Conservation (phyloP, 352 stramenopile species). For the Phytophthora colocasiae region DNA sequence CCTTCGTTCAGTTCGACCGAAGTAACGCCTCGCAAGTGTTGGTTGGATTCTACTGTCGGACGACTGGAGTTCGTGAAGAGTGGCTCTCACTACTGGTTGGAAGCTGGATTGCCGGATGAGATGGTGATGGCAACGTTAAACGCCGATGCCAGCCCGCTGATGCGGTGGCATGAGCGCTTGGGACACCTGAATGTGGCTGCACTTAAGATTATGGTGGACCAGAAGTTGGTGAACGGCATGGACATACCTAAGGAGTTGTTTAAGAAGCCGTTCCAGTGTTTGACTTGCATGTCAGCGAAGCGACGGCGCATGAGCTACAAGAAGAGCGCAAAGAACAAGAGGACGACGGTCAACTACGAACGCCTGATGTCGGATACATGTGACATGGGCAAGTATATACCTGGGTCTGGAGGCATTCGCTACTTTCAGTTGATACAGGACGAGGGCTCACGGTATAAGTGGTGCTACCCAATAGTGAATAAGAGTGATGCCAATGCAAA, state of each 20-base stretch:
- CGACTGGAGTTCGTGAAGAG: neutral
- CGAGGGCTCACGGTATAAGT: too few species aligned
- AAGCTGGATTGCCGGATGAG: neutral
- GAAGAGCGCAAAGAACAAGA: neutral
- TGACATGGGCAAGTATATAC: too few species aligned
- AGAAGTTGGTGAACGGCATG: neutral
- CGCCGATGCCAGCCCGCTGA: neutral
- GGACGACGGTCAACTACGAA: too few species aligned
- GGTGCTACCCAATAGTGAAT: too few species aligned
- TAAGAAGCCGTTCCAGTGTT: constrained; percentile 1
- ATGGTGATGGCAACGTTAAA: neutral
- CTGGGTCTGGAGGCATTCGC: too few species aligned
- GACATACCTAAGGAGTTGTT: neutral
- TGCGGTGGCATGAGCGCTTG: neutral
- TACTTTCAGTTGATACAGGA: too few species aligned
- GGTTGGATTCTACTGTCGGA: neutral
- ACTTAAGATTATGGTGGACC: neutral
- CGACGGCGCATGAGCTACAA: neutral
- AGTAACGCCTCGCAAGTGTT: neutral
- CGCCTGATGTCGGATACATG: too few species aligned
- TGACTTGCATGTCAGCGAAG: neutral
- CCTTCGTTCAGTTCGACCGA: neutral
- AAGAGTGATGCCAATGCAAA: too few species aligned
- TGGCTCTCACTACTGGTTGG: neutral
- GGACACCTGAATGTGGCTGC: neutral